Evolutionary conservation across 2,329 filamentous ascomycete genomes (phyloP), one percentile per base, ranked within the genome.

Genomic region (Sphaceloma murrayae): DNA sequence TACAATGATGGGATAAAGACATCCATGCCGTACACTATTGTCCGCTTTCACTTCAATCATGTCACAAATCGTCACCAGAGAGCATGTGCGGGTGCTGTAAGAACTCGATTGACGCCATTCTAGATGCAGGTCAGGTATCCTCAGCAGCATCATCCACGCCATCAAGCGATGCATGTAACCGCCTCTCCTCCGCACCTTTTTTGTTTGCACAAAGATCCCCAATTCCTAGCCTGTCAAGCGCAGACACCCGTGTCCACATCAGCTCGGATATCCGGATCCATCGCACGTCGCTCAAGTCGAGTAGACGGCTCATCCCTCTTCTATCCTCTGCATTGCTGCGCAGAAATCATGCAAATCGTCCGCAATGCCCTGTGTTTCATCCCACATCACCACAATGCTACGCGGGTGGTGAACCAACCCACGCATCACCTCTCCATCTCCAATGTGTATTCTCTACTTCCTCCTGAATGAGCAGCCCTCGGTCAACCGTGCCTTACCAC

Each of bases 381-480:
- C 34, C 36, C 45, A 43, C 47, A 46, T 50, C 49, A 52, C 39
- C 33, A 21, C 10, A 21, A 14, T 26, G n/a, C 16, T 21, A 32
- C 33, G 45, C 29, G 29, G 29, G 24, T 45, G 34, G 43, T 44
- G 43, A 39, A 46, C 34, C 18, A 29, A 14, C 18, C 30, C 18
- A 19, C 40, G 46, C 45, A 47, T 26, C 48, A 49, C 27, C 19
- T 32, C 43, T 49, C 42, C 43, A 29, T 46, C 43, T 45, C 46
- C n/a, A 5, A 39, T 29, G 60, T 53, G 59, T 61, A 58, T 63
- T 70, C 64, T 85, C 74, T 96, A 98, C 89, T 98, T 98, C 78
- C 88, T 88, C 77, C 91, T 83, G 86, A 98, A 98, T 68, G 91
- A 96, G 85, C 91, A 98, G 70, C 91, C 91, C 82, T 98, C 91